These are phyloP conservation scores for Pythium guiyangense DNA, from an alignment of 352 stramenopile genomes.

Conservation along the genomic window DNA sequence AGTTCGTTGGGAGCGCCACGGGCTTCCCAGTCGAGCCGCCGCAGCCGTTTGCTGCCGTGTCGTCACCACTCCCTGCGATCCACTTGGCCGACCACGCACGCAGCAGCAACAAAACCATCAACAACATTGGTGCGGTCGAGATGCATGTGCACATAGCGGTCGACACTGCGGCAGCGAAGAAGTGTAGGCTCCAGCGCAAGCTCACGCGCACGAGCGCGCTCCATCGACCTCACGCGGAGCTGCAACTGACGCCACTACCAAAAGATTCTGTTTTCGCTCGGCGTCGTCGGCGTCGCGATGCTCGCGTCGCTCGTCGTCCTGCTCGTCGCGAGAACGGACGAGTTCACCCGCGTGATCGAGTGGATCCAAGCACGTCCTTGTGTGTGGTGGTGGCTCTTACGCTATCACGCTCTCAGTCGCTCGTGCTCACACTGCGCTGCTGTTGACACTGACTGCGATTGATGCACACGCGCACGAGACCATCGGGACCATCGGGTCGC, in stretches of 20 bases:
- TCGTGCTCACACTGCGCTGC: not conserved
- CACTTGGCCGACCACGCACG: not conserved
- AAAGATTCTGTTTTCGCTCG: slow-evolving; percentile 4
- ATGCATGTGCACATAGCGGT: not conserved
- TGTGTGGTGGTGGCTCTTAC: not conserved
- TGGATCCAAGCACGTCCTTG: slow-evolving; percentile 21
- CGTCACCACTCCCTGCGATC: too few species aligned
- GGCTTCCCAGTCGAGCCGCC: too few species aligned
- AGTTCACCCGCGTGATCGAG: slow-evolving; percentile 19
- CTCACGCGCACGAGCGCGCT: slow-evolving; percentile 1
- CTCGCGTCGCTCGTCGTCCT: slow-evolving; percentile 10
- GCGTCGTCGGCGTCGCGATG: slow-evolving; percentile 7
- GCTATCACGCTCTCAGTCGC: too few species aligned
- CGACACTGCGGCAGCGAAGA: not conserved
- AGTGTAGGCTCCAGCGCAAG: slow-evolving; percentile 1
- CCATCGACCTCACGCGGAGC: slow-evolving; percentile 8
- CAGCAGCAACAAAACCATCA: not conserved
- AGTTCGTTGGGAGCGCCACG: too few species aligned
- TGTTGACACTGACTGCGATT: too few species aligned
- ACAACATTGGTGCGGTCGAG: not conserved
- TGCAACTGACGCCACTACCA: slow-evolving; percentile 12
- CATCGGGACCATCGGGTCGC: slow-evolving; percentile 5
- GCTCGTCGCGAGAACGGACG: slow-evolving; percentile 9
- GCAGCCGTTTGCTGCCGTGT: too few species aligned
- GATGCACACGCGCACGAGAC: slow-evolving; percentile 9